Percentiles rank a stretch among this genome's conserved stretches.
These are phyloP conservation scores for Gracilaria caudata DNA, from an alignment of 23 red algal species.

Conservation along the genomic window DNA sequence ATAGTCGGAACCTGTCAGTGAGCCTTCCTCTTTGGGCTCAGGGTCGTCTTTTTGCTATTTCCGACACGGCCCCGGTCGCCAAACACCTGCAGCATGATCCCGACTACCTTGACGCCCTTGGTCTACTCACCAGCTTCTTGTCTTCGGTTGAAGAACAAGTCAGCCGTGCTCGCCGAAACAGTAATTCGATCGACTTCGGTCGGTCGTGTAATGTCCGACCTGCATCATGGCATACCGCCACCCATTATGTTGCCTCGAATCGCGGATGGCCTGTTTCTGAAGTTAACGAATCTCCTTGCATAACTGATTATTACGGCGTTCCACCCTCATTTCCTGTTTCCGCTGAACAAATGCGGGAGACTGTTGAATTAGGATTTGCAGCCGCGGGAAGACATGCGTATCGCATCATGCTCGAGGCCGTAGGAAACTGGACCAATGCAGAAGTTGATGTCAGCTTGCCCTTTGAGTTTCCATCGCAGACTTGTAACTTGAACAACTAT, in stretches of 20 bases:
- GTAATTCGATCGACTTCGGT: neutral
- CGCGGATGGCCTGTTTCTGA: conserved; percentile 16
- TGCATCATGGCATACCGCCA: neutral
- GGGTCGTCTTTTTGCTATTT: conserved; percentile 16
- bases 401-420: conserved; percentile 9
- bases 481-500: conserved; percentile 1
- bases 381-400: neutral
- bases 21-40: conserved; percentile 17
- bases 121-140: neutral
- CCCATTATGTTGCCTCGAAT: neutral
- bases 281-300: conserved; percentile 3
- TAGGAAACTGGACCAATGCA: conserved; percentile 1
- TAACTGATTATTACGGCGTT: conserved; percentile 24
- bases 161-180: neutral
- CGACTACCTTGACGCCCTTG: neutral
- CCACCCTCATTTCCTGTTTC: neutral
- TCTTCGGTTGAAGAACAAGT: neutral
- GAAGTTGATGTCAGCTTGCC: too few relatives aligned
- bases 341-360: neutral
- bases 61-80: neutral
- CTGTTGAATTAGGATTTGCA: neutral
- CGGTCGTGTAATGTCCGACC: neutral
- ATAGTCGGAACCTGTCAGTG: neutral
- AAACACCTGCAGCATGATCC: neutral
- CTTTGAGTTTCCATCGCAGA: neutral